Evolutionary conservation across 1,284 basidiomycete genomes (phyloP), one percentile per base, ranked within the genome.

Genomic region (Pseudozyma thailandica): DNA sequence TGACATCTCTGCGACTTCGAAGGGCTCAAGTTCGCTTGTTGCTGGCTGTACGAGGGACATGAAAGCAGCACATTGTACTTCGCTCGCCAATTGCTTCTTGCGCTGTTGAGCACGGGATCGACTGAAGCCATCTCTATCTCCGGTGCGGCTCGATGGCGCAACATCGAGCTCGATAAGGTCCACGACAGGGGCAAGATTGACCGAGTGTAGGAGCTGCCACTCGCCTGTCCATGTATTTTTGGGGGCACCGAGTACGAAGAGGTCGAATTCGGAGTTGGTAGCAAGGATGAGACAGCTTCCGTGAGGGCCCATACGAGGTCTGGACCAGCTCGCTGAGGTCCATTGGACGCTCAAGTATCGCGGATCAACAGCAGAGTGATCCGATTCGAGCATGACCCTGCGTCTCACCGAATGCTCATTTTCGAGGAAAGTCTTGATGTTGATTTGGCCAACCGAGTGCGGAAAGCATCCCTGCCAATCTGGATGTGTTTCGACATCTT

Each of bases 221-320:
- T 61, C 64, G 15, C 60, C 64, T 0, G 58, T 62, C 59, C 64
- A 72, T 2, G 64, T 42, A 28, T 68, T 72, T 15, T n/a, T 26
- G 12, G 69, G 50, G 13, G 69, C 62, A 18, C 62, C 69, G 9
- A 72, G 44, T 4, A 72, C 31, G 50, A 58, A 63, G 8, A 72
- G 70, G 26, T 72, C 70, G 13, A 56, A 27, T 51, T 72, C 70
- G 23, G 64, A 68, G 46, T 46, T 64, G 30, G 50, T 42, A 44
- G 63, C 64, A 10, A 69, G 53, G 38, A 72, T 60, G 23, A 72
- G 50, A 16, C 63, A 72, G 56, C 64, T 61, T 42, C 45, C 55
- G 23, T 63, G 38, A 13, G 63, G 46, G 4, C 70, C 70, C 38
- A 72, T 44, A 16, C 64, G 56, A 6, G 70, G 56, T 30, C 50